Evolutionary conservation across 2,329 filamentous ascomycete genomes (phyloP).

Genomic region (Fusarium humuli): DNA sequence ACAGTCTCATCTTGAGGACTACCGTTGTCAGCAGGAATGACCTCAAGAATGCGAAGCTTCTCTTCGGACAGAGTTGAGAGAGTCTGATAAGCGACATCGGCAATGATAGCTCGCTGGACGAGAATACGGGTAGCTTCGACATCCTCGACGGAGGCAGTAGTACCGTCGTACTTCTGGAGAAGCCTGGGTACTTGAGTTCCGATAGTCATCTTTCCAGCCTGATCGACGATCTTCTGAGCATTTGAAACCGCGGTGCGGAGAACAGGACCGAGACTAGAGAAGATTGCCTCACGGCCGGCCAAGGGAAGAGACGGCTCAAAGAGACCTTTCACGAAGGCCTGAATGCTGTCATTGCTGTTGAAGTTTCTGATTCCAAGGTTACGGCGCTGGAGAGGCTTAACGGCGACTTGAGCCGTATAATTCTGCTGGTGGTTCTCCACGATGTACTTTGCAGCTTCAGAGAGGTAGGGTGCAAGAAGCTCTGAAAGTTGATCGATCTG

Average conservation of each 20-base stretch:
- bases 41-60: conserved; percentile 11
- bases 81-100: conserved; percentile 29
- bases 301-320: conserved; percentile 28
- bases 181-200: conserved; percentile 1
- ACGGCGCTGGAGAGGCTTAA: background rate
- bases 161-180: background rate
- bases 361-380: conserved; percentile 11
- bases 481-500: conserved; percentile 14
- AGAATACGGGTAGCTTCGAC: conserved; percentile 20
- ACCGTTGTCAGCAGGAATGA: conserved; percentile 4
- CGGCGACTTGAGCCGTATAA: background rate
- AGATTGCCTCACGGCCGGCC: conserved; percentile 13
- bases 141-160: background rate
- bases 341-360: background rate
- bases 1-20: background rate
- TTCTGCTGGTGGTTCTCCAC: conserved; percentile 2
- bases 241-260: conserved; percentile 10
- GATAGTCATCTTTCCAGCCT: background rate
- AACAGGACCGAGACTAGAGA: conserved; percentile 29
- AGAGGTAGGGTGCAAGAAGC: conserved; percentile 22
- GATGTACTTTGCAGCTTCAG: conserved; percentile 12
- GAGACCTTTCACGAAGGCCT: conserved; percentile 29
- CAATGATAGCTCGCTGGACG: conserved; percentile 32
- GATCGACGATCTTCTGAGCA: conserved; percentile 9
- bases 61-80: conserved; percentile 10